Percentiles rank a stretch among this genome's conserved stretches.
These are phyloP conservation scores for Fusarium citri DNA, from an alignment of 2,329 filamentous ascomycete species.

Conservation along the genomic window DNA sequence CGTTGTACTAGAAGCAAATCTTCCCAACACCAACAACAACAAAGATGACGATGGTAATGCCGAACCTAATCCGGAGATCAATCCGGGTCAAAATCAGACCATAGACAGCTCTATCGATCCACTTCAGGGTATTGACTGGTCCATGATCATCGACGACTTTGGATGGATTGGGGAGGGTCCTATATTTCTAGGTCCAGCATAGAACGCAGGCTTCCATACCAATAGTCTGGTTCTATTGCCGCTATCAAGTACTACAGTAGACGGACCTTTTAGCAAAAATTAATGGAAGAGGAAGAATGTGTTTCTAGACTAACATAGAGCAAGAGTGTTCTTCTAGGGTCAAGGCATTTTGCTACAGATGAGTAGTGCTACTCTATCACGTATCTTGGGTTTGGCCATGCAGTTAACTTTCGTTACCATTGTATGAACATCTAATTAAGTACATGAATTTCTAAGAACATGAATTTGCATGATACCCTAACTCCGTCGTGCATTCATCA, in stretches of 20 bases:
- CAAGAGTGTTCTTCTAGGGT: neutral
- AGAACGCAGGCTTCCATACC: neutral
- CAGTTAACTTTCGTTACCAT: constrained; percentile 17
- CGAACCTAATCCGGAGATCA: constrained; percentile 14
- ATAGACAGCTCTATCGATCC: constrained; percentile 47
- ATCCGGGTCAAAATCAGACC: constrained; percentile 30
- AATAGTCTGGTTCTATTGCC: neutral
- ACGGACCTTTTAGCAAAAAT: neutral
- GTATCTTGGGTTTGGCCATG: neutral
- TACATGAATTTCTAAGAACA: constrained; percentile 22
- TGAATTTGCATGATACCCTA: constrained; percentile 3
- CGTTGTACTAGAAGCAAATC: constrained; percentile 3
- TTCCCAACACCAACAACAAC: neutral
- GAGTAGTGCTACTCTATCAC: neutral
- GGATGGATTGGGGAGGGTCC: constrained; percentile 55
- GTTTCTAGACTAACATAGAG: neutral
- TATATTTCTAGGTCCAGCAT: constrained; percentile 48
- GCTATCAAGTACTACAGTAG: neutral
- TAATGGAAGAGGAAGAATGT: neutral
- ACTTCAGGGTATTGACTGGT: constrained; percentile 62
- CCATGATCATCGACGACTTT: constrained; percentile 63
- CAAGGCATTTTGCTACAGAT: neutral
- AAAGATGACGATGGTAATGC: neutral
- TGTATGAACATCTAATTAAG: constrained; percentile 9
- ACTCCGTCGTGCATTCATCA: constrained; percentile 39